These are phyloP conservation scores for Echria macrotheca DNA, from an alignment of 495 filamentous ascomycete species.

Conservation along the genomic window DNA sequence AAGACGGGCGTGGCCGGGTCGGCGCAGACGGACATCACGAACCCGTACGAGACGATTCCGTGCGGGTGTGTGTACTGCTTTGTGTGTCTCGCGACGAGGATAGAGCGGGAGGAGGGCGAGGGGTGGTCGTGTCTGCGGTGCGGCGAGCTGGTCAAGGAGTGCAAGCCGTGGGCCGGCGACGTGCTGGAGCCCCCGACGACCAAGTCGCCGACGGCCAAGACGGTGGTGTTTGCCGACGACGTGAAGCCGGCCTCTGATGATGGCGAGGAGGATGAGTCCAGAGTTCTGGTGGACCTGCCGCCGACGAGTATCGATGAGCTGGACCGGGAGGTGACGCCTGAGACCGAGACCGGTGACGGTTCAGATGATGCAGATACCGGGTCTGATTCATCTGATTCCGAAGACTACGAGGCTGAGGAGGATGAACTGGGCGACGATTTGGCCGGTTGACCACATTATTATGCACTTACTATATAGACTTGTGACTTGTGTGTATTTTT, in stretches of 20 bases:
- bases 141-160: conserved; percentile 78
- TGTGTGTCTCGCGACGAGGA: conserved; percentile 83
- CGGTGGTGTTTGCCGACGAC: conserved; percentile 65
- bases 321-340: conserved; percentile 8
- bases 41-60: conserved; percentile 87
- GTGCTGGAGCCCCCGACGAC: conserved; percentile 57
- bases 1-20: conserved; percentile 75
- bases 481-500: too few species aligned
- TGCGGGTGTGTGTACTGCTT: conserved; percentile 96
- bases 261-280: conserved; percentile 6
- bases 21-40: conserved; percentile 90
- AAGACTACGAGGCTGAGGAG: conserved; percentile 43
- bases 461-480: too few species aligned
- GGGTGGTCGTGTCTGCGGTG: conserved; percentile 95
- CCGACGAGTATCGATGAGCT: conserved; percentile 8
- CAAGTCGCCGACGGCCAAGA: conserved; percentile 53
- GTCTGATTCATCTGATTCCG: conserved; percentile 32
- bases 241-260: conserved; percentile 22
- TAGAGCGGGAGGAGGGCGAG: conserved; percentile 92
- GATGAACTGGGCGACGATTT: conserved; percentile 35
- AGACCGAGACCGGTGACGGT: too few species aligned
- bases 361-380: conserved; percentile 17
- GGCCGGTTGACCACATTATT: conserved; percentile 6
- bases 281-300: conserved; percentile 6
- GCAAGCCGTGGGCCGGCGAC: conserved; percentile 89